These are phyloP conservation scores for Magnolia changhungtana DNA, from an alignment of 164 flowering plant species.

Conservation along the genomic window DNA sequence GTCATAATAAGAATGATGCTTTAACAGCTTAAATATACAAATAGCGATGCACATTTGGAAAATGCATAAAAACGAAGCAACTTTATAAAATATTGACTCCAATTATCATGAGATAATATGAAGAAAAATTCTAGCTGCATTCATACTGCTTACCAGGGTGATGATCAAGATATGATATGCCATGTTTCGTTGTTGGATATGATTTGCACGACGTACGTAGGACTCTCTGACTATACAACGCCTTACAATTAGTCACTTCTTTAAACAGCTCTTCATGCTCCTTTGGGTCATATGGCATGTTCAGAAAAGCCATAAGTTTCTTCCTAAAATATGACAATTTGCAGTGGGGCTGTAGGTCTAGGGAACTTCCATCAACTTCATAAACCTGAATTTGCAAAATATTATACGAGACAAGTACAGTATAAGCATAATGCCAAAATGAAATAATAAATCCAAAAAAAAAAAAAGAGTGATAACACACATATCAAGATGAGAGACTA, in stretches of 20 bases:
- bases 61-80: no score
- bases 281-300: slow-evolving; percentile 23
- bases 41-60: no score
- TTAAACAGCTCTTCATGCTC: slow-evolving; percentile 24
- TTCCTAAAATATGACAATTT: slow-evolving; percentile 15
- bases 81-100: no score
- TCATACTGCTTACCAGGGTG: slow-evolving; percentile 29
- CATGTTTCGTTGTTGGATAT: slow-evolving; percentile 6
- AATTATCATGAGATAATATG: no score
- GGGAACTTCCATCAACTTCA: slow-evolving; percentile 12
- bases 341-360: neutral
- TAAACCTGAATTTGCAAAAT: slow-evolving; percentile 13
- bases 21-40: no score
- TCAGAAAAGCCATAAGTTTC: slow-evolving; percentile 28
- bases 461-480: no score
- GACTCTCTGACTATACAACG: slow-evolving; percentile 9
- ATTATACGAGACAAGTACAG: neutral
- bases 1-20: no score
- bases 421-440: neutral
- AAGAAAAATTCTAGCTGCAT: neutral
- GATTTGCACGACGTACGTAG: slow-evolving; percentile 22
- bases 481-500: neutral
- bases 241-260: slow-evolving; percentile 13
- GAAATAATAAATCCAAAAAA: neutral
- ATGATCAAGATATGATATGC: slow-evolving; percentile 41